Evolutionary conservation across 306 rosid genomes (phyloP), one percentile per base, ranked within the genome.

Genomic region (Glycyrrhiza uralensis): DNA sequence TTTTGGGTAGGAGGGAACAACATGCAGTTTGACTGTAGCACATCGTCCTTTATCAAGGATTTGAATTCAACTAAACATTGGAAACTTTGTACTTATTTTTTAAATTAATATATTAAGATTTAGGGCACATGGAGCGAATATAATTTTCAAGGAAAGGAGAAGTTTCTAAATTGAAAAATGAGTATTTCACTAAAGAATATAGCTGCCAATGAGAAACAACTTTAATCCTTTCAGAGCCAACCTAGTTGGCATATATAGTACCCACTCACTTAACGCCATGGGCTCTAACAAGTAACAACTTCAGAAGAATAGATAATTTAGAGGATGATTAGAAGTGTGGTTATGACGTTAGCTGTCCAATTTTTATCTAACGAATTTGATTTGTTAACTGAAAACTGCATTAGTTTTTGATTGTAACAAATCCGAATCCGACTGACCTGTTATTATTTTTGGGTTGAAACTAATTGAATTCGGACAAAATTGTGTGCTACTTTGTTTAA

Each of bases 11-110:
- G 51, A 77, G 49, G 65, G 66, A 78, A 47, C 50, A 72, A 15
- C 75, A 72, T 72, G 71, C 65, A 60, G 77, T 83, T 87, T 85
- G 92, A 85, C 87, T 61, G 69, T 67, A 35, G 59, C 66, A 68
- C 52, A 70, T 46, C 24, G n/a, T 47, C 38, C 73, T 66, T 66
- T 17, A 18, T 61, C 65, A 45, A 33, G 13, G 49, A 69, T 73
- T 77, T 80, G 45, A 72, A 57, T 68, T 59, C 71, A 50, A 28
- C 57, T 13, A 51, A 26, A 2, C 47, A 6, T 50, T 24, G 13
- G 17, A 66, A 46, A 66, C 7, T 46, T 13, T 55, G 12, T 38
- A 52, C 72, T 63, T n/a, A 26, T 22, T 54, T 56, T 28, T 11
- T 5, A 28, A 32, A 59, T 59, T 32, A 23, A 2, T 46, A 8